phyloP scores from a whole-genome alignment of 768 basidiomycete genomes.

The Auricularia sp. region DNA sequence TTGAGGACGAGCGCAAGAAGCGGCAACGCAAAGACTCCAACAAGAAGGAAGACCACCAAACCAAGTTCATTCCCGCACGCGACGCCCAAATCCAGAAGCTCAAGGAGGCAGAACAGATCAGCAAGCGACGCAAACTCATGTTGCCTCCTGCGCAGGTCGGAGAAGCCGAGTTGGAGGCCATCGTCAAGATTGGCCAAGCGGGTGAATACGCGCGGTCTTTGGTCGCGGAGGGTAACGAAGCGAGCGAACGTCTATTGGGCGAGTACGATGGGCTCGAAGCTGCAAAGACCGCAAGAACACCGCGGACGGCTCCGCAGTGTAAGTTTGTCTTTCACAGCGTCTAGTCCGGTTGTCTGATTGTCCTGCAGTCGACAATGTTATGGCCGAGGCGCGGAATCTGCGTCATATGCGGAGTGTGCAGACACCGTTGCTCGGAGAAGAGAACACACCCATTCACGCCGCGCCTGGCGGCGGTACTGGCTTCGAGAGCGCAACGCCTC shows the following conservation, averaged over 20 bases:
- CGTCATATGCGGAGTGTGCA: constrained; percentile 88
- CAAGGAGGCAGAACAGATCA: constrained; percentile 94
- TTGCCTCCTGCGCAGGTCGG: constrained; percentile 89
- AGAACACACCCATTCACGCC: constrained; percentile 88
- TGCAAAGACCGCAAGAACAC: constrained; percentile 88
- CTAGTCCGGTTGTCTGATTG: constrained; percentile 1
- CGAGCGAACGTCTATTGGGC: constrained; percentile 75
- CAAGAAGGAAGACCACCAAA: constrained; percentile 40
- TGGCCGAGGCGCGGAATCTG: constrained; percentile 90
- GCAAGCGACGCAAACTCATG: constrained; percentile 70
- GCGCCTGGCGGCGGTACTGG: constrained; percentile 74
- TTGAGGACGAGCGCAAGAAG: constrained; percentile 89
- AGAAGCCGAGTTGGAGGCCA: constrained; percentile 90
- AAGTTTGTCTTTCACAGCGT: constrained; percentile 24
- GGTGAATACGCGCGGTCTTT: constrained; percentile 82
- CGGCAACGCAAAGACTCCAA: constrained; percentile 56
- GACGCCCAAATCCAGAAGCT: constrained; percentile 97
- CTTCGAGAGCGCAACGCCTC: constrained; percentile 92
- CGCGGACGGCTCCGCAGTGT: constrained; percentile 90
- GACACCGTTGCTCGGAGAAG: constrained; percentile 91
- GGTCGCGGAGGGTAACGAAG: constrained; percentile 66
- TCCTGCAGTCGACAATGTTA: constrained; percentile 77
- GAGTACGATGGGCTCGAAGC: constrained; percentile 86
- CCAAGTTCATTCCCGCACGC: constrained; percentile 92
- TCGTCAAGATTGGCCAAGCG: constrained; percentile 94